phyloP scores from a whole-genome alignment of 306 rosid genomes.

The Dalbergia cochinchinensis region DNA sequence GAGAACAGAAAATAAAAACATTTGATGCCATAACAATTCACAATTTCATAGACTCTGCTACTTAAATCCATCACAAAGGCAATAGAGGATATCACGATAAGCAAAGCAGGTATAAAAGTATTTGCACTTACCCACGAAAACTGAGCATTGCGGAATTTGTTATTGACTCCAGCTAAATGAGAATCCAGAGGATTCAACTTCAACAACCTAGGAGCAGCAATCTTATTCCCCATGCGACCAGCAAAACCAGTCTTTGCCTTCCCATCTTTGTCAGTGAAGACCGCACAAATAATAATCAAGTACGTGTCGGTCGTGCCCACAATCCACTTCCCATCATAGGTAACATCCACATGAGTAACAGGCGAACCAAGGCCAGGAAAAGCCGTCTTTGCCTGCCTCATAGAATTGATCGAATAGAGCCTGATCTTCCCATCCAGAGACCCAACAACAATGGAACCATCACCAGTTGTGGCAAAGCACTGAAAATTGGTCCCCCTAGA shows the following conservation, averaged over 20 bases:
- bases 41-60: background rate
- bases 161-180: constrained; percentile 84
- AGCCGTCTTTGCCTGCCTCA: constrained; percentile 94
- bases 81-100: background rate
- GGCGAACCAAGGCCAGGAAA: constrained; percentile 99
- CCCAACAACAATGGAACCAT: constrained; percentile 96
- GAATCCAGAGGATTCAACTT: constrained; percentile 95
- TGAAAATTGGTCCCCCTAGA: constrained; percentile 96
- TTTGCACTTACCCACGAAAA: constrained; percentile 88
- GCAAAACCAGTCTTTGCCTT: constrained; percentile 82
- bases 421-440: constrained; percentile 96
- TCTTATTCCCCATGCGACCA: constrained; percentile 94
- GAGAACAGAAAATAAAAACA: background rate
- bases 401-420: constrained; percentile 80
- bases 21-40: background rate
- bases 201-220: constrained; percentile 93
- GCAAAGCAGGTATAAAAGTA: background rate
- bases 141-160: constrained; percentile 90
- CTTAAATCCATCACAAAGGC: background rate
- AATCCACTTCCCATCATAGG: constrained; percentile 96
- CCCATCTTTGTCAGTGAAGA: constrained; percentile 89
- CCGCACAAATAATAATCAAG: constrained; percentile 79
- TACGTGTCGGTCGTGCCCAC: constrained; percentile 92
- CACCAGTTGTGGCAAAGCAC: constrained; percentile 96
- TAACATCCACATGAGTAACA: constrained; percentile 91